Percentiles rank a stretch among this genome's conserved stretches.
phyloP scores from a whole-genome alignment of 2,329 filamentous ascomycete species.

The Periconia macrospinosa region DNA sequence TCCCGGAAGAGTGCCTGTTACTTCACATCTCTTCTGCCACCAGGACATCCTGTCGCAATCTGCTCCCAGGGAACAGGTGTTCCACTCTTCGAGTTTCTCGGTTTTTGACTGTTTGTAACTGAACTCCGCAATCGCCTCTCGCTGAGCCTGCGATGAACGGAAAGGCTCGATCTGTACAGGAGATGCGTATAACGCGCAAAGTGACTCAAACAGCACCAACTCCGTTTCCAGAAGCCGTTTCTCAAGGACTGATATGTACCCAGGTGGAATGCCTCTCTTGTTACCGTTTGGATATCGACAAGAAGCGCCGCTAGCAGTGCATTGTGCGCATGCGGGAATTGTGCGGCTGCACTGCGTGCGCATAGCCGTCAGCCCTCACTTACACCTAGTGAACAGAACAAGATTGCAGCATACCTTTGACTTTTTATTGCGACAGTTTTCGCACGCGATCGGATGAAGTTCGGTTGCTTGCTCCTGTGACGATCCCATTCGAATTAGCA shows the following conservation, averaged over 20 bases:
- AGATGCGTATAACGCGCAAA: conserved; percentile 15
- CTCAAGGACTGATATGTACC: conserved; percentile 24
- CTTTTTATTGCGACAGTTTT: conserved; percentile 28
- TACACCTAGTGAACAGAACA: no score
- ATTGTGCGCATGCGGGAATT: conserved; percentile 23
- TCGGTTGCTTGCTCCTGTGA: conserved; percentile 9
- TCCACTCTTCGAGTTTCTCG: conserved; percentile 26
- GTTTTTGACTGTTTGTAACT: conserved; percentile 20
- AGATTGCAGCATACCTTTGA: conserved; percentile 16
- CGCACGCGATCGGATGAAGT: conserved; percentile 26
- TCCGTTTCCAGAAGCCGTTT: conserved; percentile 25
- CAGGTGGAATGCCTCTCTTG: conserved; percentile 27
- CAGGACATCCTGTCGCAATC: conserved; percentile 15
- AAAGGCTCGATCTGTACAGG: conserved; percentile 9
- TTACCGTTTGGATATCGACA: conserved; percentile 24
- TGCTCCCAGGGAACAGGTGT: conserved; percentile 11
- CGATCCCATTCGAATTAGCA: conserved; percentile 2
- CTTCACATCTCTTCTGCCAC: conserved; percentile 12
- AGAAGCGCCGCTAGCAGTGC: conserved; percentile 5
- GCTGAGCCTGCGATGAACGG: conserved; percentile 10
- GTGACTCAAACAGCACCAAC: conserved; percentile 19
- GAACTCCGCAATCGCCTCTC: conserved; percentile 8
- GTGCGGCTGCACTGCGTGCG: conserved; percentile 19
- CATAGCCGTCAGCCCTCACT: conserved; percentile 2
- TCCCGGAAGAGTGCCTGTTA: neutral